Evolutionary conservation across 169 alveolate species (phyloP).

Genomic region (Plasmodium blacklocki): DNA sequence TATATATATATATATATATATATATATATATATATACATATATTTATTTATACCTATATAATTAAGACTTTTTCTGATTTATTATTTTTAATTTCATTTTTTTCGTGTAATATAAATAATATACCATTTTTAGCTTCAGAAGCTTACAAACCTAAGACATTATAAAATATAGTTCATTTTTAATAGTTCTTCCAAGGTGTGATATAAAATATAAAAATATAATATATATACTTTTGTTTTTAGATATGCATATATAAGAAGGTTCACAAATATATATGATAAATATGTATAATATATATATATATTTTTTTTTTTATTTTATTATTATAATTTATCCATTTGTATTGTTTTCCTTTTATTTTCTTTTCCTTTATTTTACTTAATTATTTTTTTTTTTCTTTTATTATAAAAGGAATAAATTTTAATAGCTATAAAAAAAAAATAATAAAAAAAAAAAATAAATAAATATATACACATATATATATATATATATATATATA

Average conservation of each 20-base stretch:
- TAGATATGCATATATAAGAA: slow-evolving; percentile 5
- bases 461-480: too few relatives aligned
- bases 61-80: background rate
- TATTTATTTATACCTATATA: background rate
- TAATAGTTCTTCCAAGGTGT: slow-evolving; percentile 5
- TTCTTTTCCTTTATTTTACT: background rate
- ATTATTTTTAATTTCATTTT: too few relatives aligned
- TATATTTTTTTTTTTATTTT: too few relatives aligned
- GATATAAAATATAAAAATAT: background rate
- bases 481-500: background rate
- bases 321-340: too few relatives aligned
- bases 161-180: background rate
- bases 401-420: slow-evolving; percentile 1
- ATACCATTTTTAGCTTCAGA: background rate
- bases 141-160: slow-evolving; percentile 7
- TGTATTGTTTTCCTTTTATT: background rate
- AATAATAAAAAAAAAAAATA: background rate
- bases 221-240: background rate
- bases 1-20: background rate
- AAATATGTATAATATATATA: too few relatives aligned
- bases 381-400: background rate
- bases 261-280: background rate
- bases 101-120: too few relatives aligned
- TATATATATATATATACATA: background rate
- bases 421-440: background rate